phyloP scores from a whole-genome alignment of 2,329 filamentous ascomycete species.

The Trichoderma asperellum region DNA sequence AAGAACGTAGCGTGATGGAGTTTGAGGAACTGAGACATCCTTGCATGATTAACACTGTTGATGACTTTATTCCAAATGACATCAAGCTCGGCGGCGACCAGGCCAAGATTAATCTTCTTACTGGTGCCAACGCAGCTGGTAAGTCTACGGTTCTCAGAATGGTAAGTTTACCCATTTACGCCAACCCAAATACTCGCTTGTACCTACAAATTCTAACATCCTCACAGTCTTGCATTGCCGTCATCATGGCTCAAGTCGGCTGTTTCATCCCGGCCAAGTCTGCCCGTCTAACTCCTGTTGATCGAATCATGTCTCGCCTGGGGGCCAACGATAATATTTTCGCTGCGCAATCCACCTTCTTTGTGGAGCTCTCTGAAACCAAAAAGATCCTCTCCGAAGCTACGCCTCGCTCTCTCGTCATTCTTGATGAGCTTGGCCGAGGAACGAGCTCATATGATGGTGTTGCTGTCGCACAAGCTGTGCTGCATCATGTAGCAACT shows the following conservation, averaged over 20 bases:
- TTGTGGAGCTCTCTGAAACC: slow-evolving; percentile 94
- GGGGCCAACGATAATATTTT: slow-evolving; percentile 99
- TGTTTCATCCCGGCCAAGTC: slow-evolving; percentile 86
- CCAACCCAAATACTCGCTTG: background rate
- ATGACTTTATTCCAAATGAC: slow-evolving; percentile 96
- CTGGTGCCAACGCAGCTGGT: slow-evolving; percentile 94
- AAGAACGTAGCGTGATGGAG: slow-evolving; percentile 83
- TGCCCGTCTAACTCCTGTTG: slow-evolving; percentile 84
- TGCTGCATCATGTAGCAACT: slow-evolving; percentile 92
- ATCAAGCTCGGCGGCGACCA: slow-evolving; percentile 80
- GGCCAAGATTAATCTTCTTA: slow-evolving; percentile 87
- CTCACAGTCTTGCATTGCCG: slow-evolving; percentile 81
- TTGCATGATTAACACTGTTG: slow-evolving; percentile 86
- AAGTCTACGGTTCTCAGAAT: slow-evolving; percentile 96
- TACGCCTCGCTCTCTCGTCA: slow-evolving; percentile 90
- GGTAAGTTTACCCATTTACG: slow-evolving; percentile 56
- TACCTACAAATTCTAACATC: slow-evolving; percentile 34
- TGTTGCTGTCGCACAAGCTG: slow-evolving; percentile 93
- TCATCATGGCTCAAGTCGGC: slow-evolving; percentile 96
- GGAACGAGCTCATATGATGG: slow-evolving; percentile 96
- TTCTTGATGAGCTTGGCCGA: slow-evolving; percentile 92
- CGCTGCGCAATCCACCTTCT: slow-evolving; percentile 95
- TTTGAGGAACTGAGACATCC: slow-evolving; percentile 93
- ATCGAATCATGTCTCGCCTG: slow-evolving; percentile 97
- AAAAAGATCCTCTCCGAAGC: slow-evolving; percentile 97